phyloP scores from a whole-genome alignment of 805 yeast species.

The Lipomyces lipofer region DNA sequence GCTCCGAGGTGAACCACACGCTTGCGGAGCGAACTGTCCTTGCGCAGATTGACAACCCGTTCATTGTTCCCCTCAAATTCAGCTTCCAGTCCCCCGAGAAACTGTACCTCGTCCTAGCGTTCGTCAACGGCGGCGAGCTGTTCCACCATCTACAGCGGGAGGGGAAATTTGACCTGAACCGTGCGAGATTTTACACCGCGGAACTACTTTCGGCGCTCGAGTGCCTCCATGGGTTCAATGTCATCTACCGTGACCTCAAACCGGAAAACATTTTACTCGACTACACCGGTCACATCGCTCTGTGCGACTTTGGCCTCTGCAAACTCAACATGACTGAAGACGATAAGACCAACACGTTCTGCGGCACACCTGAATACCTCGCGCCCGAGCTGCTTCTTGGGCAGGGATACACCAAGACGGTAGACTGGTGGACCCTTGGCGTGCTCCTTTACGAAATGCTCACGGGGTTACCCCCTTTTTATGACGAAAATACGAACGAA shows the following conservation, averaged over 20 bases:
- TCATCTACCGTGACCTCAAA: slow-evolving; percentile 91
- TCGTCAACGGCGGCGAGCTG: slow-evolving; percentile 95
- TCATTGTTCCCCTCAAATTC: slow-evolving; percentile 93
- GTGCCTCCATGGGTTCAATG: slow-evolving; percentile 84
- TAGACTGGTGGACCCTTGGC: slow-evolving; percentile 99
- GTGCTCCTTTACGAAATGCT: slow-evolving; percentile 92
- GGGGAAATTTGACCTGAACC: slow-evolving; percentile 81
- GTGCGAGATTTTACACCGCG: slow-evolving; percentile 91
- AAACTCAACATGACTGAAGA: slow-evolving; percentile 79
- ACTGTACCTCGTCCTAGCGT: slow-evolving; percentile 82
- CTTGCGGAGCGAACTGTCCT: slow-evolving; percentile 93
- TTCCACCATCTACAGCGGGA: slow-evolving; percentile 92
- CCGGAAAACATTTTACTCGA: slow-evolving; percentile 94
- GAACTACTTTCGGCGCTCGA: slow-evolving; percentile 92
- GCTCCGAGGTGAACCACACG: slow-evolving; percentile 94
- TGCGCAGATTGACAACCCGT: slow-evolving; percentile 90
- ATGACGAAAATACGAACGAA: slow-evolving; percentile 86
- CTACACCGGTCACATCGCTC: slow-evolving; percentile 95
- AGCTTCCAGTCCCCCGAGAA: slow-evolving; percentile 97
- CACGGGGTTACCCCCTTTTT: slow-evolving; percentile 95
- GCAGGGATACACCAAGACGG: slow-evolving; percentile 91
- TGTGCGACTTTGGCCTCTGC: slow-evolving; percentile 96
- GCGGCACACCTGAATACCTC: slow-evolving; percentile 97
- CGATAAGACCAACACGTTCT: slow-evolving; percentile 71
- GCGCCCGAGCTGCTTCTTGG: slow-evolving; percentile 93